These are phyloP conservation scores for Erigeron philadelphicus DNA, from an alignment of 140 eudicot genomes.

Conservation along the genomic window DNA sequence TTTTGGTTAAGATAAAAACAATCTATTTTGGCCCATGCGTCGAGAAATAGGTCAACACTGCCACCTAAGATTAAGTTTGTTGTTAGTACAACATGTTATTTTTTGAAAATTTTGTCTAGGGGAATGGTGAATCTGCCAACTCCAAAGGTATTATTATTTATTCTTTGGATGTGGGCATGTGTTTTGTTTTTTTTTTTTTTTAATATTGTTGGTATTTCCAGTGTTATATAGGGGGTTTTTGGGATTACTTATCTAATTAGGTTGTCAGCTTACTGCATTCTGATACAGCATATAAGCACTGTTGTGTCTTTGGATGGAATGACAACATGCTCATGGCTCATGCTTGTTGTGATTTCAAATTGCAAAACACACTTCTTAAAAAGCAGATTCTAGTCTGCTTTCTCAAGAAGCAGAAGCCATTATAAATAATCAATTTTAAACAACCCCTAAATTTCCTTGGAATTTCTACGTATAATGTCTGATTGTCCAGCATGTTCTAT, in stretches of 20 bases:
- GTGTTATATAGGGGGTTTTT: background rate
- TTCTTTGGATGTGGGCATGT: too few species aligned
- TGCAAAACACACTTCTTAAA: background rate
- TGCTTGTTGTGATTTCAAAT: background rate
- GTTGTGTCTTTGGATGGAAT: background rate
- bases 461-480: background rate
- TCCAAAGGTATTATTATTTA: too few species aligned
- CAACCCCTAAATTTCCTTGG: background rate
- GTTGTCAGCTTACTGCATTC: background rate
- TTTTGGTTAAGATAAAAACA: too few species aligned
- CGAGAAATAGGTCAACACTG: too few species aligned
- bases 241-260: background rate
- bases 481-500: background rate
- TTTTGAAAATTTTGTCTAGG: too few species aligned
- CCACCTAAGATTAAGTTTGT: too few species aligned
- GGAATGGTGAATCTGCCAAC: too few species aligned
- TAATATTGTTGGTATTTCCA: background rate
- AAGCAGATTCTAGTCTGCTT: background rate
- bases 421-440: background rate
- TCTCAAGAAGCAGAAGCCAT: background rate
- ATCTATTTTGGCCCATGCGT: too few species aligned
- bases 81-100: too few species aligned
- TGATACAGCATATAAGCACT: background rate
- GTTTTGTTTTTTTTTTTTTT: too few species aligned
- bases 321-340: background rate